Base-by-base conservation (phyloP, 192 early-diverging fungal genomes). In the Backusella sp. region DNA sequence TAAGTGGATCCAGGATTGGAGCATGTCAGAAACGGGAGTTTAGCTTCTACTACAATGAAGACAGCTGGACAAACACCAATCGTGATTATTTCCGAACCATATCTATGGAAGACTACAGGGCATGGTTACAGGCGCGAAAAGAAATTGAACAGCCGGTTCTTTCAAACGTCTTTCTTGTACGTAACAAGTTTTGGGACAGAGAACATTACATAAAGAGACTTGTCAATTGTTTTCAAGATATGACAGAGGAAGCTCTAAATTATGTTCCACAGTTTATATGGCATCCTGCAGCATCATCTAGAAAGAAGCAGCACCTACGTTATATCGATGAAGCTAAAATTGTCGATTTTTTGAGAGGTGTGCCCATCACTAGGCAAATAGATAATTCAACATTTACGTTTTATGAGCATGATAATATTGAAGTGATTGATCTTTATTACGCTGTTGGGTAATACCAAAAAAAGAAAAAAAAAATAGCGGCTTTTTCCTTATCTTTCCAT, bases 391-490 rank as follows among this genome's bases (percentile, higher is more conserved):
- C 23, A 9, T 62, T 12, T 62, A 62, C 56, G 4, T 62, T 28
- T 62, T 26, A 62, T 46, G 70, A 72, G 19, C 28, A 72, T 32
- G 67, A 69, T 15, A 41, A 76, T 15, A 68, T 77, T 19, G 81
- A 82, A 70, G 77, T 82, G 14, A 65, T 82, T 23, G 72, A 74
- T 52, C 44, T 82, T 14, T 82, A 36, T 44, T 82, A 82, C 42
- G 81, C 76, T 73, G 70, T 77, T 46, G 68, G 81, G 80, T 78
- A 78, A 75, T n/a, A 14, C 21, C 12, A 28, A 62, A 62, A 12
- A 23, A n/a, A 56, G 3, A 26, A 2, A 9, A 1, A 59, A 21
- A 72, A 28, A 36, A 26, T 42, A 37, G 6, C 30, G 19, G 1
- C 15, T 14, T 59, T 34, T 68, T 52, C 49, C 41, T 44, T 44